A percentile compares a stretch with the other conserved stretches of the same genome.
These are phyloP conservation scores for Cryoendolithus antarcticus DNA, from an alignment of 2,329 filamentous ascomycete species.

Conservation along the genomic window DNA sequence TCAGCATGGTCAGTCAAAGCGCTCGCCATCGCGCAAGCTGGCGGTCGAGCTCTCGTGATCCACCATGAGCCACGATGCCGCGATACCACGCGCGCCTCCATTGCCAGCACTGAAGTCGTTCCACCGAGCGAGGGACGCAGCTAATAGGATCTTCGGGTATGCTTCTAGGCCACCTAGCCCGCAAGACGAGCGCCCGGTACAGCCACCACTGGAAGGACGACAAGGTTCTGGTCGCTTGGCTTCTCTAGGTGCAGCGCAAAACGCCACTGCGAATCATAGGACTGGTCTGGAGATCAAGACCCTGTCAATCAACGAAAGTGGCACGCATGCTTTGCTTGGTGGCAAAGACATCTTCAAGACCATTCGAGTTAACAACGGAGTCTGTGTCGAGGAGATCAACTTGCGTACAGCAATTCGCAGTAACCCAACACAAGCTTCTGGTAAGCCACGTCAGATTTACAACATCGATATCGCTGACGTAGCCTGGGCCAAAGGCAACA, in stretches of 20 bases:
- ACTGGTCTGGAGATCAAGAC: constrained; percentile 53
- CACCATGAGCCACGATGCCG: no score
- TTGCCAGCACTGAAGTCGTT: constrained; percentile 16
- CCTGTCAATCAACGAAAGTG: constrained; percentile 50
- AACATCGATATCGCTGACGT: constrained; percentile 53
- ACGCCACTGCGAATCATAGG: constrained; percentile 47
- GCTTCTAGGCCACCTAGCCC: constrained; percentile 17
- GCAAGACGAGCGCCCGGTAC: constrained; percentile 3
- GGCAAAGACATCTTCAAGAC: constrained; percentile 56
- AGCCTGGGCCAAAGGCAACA: constrained; percentile 53
- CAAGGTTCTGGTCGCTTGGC: constrained; percentile 7
- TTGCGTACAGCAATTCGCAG: constrained; percentile 48
- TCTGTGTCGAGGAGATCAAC: constrained; percentile 51
- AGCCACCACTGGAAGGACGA: no score
- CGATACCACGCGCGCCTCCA: constrained; percentile 10
- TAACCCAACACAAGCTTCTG: constrained; percentile 40
- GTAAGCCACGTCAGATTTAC: constrained; percentile 30
- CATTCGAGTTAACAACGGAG: constrained; percentile 42
- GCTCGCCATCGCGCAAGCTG: no score
- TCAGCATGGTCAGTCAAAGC: no score
- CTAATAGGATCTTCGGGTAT: constrained; percentile 19
- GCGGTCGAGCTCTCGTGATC: no score
- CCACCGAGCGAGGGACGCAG: constrained; percentile 21
- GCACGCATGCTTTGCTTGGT: constrained; percentile 52
- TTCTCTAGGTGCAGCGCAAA: constrained; percentile 22